Evolutionary conservation across 2,329 filamentous ascomycete genomes (phyloP), one percentile per base, ranked within the genome.

Genomic region (Claviceps quebecensis): DNA sequence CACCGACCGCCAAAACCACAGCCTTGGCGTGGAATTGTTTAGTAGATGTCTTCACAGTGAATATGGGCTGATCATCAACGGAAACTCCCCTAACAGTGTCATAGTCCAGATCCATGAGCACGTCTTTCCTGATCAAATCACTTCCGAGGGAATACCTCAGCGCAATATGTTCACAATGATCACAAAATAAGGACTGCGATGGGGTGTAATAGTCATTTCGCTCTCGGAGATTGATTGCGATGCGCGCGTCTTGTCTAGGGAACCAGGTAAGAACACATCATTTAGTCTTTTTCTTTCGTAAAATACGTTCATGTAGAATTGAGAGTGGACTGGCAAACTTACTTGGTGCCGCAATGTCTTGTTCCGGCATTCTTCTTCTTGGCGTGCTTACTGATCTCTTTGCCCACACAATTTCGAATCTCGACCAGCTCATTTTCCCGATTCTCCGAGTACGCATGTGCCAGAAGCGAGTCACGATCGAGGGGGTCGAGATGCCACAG

Each of bases 401-500:
- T 87, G 0, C 87, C 86, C 0, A 89, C 86, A 55, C 86, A 88
- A 2, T 83, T 82, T 0, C 75, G 69, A 47, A 91, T 83, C 65
- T 90, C 84, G 46, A 77, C 71, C 8, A 89, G 65, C 59, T 91
- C 84, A 5, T 67, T 65, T 53, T 80, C 75, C n/a, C 80, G 68
- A 0, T 74, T 74, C 17, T 75, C 70, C 52, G 77, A 73, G 58
- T 85, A 80, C 0, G 84, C 76, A 65, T 83, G 86, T 1, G 80
- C 82, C 22, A 90, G 67, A 58, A 91, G 67, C 0, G 82, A 82
- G 67, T 91, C 86, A 1, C 85, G 73, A 63, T 91, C 86, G 1
- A 77, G 72, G 0, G 86, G 86, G 60, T 91, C 86, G 14, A 87
- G 73, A 60, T 93, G 86, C 69, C 88, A 91, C 60, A 90, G 85